Base-by-base conservation (phyloP, 345 rosid species). In the Capsella bursapastoris region DNA sequence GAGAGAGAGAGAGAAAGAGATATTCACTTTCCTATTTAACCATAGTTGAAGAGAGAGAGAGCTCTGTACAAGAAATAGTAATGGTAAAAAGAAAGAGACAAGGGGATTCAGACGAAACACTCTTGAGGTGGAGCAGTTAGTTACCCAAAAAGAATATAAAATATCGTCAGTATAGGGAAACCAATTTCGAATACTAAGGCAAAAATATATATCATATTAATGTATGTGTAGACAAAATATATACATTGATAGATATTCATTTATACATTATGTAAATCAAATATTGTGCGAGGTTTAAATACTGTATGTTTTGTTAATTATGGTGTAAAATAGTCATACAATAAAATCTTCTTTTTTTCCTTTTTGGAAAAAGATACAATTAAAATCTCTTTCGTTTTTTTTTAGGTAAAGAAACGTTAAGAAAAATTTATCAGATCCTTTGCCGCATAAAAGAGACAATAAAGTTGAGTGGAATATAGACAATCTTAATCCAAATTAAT, bases 71-170 rank as follows among this genome's bases (percentile, higher is more conserved):
- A 65, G 50, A 66, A 77, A 22, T 22, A 22, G 25, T 22, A 34
- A 66, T 38, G 55, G 69, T 72, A 71, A 78, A 66, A 71, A 71
- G 69, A 78, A 66, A 59, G 44, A 34, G 77, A 72, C 81, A 78
- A 71, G 14, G 34, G 68, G 64, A 66, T 59, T 44, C 57, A 28
- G 77, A 71, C 81, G 49, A 70, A 71, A 2, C 11, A 9, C 53
- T 50, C 47, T 41, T 37, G 56, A 77, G 68, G 50, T 78, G 81
- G 77, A 78, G 81, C 57, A 78, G 81, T 76, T 71, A 78, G 81
- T 76, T 71, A 78, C 68, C 72, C 59, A 8, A 43, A 22, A 3
- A 34, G 50, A 49, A 71, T 58, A 8, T 6, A 18, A 38, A 56
- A 15, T 27, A 53, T 70, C 40, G 12, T 43, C 16, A 40, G 7